A percentile compares a stretch with the other conserved stretches of the same genome.
phyloP scores from a whole-genome alignment of 495 filamentous ascomycete genomes.

The Pseudevernia furfuracea region DNA sequence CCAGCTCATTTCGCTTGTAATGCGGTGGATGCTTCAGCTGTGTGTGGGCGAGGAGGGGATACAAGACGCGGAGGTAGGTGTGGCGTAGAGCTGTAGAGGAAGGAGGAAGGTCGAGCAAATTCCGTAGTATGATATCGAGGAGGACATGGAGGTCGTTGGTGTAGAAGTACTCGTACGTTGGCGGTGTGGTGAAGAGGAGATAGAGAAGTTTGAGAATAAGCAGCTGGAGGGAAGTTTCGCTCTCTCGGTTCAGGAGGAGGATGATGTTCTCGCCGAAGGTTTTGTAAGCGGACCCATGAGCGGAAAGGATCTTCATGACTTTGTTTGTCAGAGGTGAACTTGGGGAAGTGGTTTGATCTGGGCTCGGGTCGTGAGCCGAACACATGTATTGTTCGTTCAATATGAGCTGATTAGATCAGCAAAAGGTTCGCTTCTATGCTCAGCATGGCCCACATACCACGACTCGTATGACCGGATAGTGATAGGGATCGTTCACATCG shows the following conservation, averaged over 20 bases:
- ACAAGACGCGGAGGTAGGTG: conserved; percentile 94
- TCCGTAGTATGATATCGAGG: conserved; percentile 91
- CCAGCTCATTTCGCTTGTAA: conserved; percentile 86
- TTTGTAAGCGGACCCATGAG: conserved; percentile 71
- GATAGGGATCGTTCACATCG: conserved; percentile 89
- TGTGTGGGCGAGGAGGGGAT: conserved; percentile 82
- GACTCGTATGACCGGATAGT: conserved; percentile 90
- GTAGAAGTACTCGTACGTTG: conserved; percentile 96
- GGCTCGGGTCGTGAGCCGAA: conserved; percentile 46
- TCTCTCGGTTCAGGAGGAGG: conserved; percentile 89
- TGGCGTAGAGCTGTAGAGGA: conserved; percentile 75
- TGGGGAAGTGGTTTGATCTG: conserved; percentile 31
- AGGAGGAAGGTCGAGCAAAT: conserved; percentile 83
- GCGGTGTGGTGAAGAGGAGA: conserved; percentile 81
- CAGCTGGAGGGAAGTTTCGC: conserved; percentile 84
- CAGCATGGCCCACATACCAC: conserved; percentile 50
- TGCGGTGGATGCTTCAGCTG: conserved; percentile 76
- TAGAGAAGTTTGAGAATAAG: conserved; percentile 93
- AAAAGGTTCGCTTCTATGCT: conserved; percentile 9
- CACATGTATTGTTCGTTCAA: conserved; percentile 99
- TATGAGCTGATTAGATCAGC: conserved; percentile 57
- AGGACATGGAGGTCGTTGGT: conserved; percentile 93
- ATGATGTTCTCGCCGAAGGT: conserved; percentile 99
- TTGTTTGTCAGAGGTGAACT: conserved; percentile 69
- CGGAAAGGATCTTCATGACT: conserved; percentile 79